Conservation (phyloP, 2,329 filamentous ascomycete genomes). For the Penicillium italicum region DNA sequence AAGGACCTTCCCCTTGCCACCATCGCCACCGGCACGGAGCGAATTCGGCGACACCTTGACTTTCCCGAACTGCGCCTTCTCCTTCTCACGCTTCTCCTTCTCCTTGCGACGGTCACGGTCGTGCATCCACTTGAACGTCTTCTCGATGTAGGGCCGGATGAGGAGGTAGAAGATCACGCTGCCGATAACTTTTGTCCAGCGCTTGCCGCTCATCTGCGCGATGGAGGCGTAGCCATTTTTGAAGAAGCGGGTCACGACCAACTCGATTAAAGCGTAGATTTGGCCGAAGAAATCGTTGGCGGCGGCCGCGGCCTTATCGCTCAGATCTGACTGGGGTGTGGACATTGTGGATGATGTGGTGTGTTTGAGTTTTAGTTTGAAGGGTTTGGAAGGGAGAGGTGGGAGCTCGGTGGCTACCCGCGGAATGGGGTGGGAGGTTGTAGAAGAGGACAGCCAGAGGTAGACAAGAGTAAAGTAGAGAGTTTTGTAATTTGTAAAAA, state of each 20-base stretch:
- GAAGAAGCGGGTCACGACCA: constrained; percentile 30
- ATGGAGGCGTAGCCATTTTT: constrained; percentile 45
- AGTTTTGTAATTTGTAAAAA: too few species aligned
- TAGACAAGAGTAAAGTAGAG: neutral
- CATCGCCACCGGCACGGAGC: constrained; percentile 56
- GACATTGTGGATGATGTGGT: constrained; percentile 21
- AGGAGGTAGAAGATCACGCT: constrained; percentile 71
- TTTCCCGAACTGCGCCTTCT: constrained; percentile 42
- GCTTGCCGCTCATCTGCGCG: constrained; percentile 42
- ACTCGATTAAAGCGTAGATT: constrained; percentile 27
- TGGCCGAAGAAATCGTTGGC: constrained; percentile 32
- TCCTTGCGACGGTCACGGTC: constrained; percentile 33
- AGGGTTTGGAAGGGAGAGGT: neutral
- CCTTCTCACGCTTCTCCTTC: constrained; percentile 60
- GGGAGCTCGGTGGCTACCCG: neutral
- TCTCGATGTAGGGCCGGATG: constrained; percentile 69
- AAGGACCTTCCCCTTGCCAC: constrained; percentile 44
- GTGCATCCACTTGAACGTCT: constrained; percentile 58
- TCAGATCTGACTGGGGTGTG: constrained; percentile 15
- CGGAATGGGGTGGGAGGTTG: neutral
- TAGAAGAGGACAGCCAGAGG: neutral
- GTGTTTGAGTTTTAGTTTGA: neutral
- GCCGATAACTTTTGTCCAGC: constrained; percentile 64
- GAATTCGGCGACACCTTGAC: constrained; percentile 63
- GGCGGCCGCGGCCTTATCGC: constrained; percentile 24